Percentiles rank a stretch among this genome's conserved stretches.
These are phyloP conservation scores for Diutina mesorugosa DNA, from an alignment of 1,139 yeast species.

Conservation along the genomic window DNA sequence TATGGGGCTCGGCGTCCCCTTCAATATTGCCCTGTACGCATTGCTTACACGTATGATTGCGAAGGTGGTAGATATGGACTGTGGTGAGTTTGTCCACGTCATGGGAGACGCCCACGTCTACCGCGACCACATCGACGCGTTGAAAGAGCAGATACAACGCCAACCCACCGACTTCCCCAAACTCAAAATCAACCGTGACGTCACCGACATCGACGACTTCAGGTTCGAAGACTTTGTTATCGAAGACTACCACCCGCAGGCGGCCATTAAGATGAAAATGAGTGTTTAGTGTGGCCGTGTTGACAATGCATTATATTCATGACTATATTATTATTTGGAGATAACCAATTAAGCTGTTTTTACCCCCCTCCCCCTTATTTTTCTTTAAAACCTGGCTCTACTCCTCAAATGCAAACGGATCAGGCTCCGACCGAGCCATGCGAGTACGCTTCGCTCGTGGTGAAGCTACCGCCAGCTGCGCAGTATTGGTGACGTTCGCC, in stretches of 20 bases:
- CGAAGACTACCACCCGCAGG: slow-evolving; percentile 66
- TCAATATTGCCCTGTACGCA: slow-evolving; percentile 94
- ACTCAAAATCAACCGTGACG: slow-evolving; percentile 42
- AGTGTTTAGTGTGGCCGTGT: slow-evolving; percentile 25
- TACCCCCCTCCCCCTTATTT: too few species aligned
- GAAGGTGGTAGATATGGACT: slow-evolving; percentile 81
- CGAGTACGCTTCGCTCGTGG: neutral
- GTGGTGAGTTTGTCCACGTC: slow-evolving; percentile 91
- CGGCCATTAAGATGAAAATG: slow-evolving; percentile 79
- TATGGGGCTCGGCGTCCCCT: slow-evolving; percentile 98
- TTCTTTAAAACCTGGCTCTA: neutral
- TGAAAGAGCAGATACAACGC: slow-evolving; percentile 65
- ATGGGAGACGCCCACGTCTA: slow-evolving; percentile 97
- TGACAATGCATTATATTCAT: neutral
- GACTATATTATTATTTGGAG: neutral
- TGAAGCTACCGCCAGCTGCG: neutral
- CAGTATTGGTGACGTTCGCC: slow-evolving; percentile 1
- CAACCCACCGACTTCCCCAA: slow-evolving; percentile 73
- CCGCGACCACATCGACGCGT: slow-evolving; percentile 83
- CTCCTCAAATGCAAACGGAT: slow-evolving; percentile 1
- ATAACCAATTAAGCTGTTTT: neutral
- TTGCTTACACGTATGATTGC: slow-evolving; percentile 90
- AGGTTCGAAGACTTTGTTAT: slow-evolving; percentile 78
- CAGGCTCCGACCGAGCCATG: neutral
- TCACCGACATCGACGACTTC: slow-evolving; percentile 74